Percentiles rank a stretch among this genome's conserved stretches.
Conservation (phyloP, 371 early-diverging fungal species). For the Apophysomyces ossiformis region DNA sequence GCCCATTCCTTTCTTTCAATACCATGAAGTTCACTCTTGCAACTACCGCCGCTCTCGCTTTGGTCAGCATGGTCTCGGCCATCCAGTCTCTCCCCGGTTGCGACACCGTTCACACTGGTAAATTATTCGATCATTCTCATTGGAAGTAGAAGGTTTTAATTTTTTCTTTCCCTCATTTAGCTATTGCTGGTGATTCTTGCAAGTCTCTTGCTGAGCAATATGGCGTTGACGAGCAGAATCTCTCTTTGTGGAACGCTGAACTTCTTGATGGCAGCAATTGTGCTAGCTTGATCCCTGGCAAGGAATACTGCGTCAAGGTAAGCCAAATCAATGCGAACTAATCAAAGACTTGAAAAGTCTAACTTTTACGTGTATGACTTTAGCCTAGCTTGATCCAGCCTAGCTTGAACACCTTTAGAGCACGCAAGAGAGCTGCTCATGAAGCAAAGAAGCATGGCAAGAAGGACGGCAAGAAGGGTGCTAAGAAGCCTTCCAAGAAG, state of each 20-base stretch:
- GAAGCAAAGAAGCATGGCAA: conserved; percentile 19
- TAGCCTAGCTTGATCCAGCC: background rate
- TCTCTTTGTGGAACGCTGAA: conserved; percentile 26
- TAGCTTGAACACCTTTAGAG: background rate
- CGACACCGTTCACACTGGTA: conserved; percentile 25
- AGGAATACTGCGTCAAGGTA: conserved; percentile 26
- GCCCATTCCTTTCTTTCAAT: conserved; percentile 30
- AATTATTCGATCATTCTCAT: background rate
- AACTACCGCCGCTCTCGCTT: conserved; percentile 24
- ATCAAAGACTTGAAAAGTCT: background rate
- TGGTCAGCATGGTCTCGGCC: conserved; percentile 25
- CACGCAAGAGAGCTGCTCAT: conserved; percentile 21
- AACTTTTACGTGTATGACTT: background rate
- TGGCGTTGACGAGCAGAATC: background rate
- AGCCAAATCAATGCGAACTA: background rate
- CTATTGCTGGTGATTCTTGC: conserved; percentile 23
- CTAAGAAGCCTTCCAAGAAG: conserved; percentile 36
- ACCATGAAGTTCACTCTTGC: conserved; percentile 37
- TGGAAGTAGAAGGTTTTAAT: background rate
- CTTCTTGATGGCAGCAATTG: conserved; percentile 11
- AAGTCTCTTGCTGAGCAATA: conserved; percentile 16
- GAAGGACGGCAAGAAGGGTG: conserved; percentile 17
- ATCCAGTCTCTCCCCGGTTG: conserved; percentile 9
- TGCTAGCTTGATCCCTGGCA: conserved; percentile 13
- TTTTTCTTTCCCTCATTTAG: background rate